phyloP scores from a whole-genome alignment of 768 basidiomycete genomes.

The Coprinellus micaceus region DNA sequence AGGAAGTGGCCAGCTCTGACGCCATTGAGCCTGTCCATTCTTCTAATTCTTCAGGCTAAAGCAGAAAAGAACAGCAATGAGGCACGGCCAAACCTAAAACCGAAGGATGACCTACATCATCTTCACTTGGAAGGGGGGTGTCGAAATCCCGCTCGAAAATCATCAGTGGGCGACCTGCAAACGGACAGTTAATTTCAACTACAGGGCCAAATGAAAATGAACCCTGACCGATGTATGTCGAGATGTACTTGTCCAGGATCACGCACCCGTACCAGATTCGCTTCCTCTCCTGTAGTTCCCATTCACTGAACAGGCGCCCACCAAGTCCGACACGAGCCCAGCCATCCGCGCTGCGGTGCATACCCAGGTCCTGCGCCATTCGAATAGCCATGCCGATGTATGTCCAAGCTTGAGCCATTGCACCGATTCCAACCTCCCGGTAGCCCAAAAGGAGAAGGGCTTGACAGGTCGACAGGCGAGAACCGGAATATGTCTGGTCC shows the following conservation, averaged over 20 bases:
- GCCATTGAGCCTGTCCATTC: conserved; percentile 37
- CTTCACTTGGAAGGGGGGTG: conserved; percentile 57
- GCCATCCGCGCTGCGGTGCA: conserved; percentile 77
- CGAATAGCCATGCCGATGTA: conserved; percentile 85
- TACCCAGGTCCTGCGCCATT: conserved; percentile 88
- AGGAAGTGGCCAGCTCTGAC: conserved; percentile 25
- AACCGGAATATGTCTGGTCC: conserved; percentile 65
- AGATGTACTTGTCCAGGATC: conserved; percentile 76
- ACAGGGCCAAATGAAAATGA: conserved; percentile 6
- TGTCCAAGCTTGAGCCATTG: conserved; percentile 86
- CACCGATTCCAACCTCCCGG: conserved; percentile 82
- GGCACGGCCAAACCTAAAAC: neutral
- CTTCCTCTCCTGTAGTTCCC: conserved; percentile 66
- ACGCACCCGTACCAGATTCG: conserved; percentile 79
- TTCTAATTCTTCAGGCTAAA: conserved; percentile 64
- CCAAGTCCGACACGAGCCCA: conserved; percentile 65
- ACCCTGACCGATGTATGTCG: conserved; percentile 65
- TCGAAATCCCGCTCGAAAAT: conserved; percentile 77
- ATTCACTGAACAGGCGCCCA: conserved; percentile 50
- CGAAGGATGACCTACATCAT: conserved; percentile 42
- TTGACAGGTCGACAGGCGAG: conserved; percentile 71
- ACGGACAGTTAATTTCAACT: neutral
- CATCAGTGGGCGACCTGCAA: conserved; percentile 61
- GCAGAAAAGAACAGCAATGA: conserved; percentile 9
- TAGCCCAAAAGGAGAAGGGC: conserved; percentile 79